Evolutionary conservation across 495 filamentous ascomycete species (phyloP), one percentile per base, ranked within the genome.

Genomic region (Tuber calosporum): DNA sequence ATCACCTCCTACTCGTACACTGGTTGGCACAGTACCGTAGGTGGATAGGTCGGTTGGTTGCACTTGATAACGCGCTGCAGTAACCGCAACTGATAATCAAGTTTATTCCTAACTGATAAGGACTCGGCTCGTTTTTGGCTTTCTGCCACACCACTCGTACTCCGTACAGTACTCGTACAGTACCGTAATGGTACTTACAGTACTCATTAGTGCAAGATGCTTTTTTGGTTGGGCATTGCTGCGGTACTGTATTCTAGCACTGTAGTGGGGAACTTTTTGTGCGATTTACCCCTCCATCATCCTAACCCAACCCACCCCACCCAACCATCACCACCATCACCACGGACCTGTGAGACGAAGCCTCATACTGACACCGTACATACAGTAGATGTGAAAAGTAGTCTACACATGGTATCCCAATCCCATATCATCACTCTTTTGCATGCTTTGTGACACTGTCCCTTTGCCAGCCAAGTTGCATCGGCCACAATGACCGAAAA

Each of bases 201-300:
- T 74, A 71, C 69, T 66, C 66, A 74, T 66, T 9, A 72, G 53
- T 11, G 26, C 53, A 62, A 17, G 53, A 34, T 62, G 39, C 8
- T 40, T 9, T 53, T 34, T 1, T 62, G 53, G 53, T 34, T 62
- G 26, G 26, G 26, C 48, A 8, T 53, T 53, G 22, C 45, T 26
- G 13, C 22, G 4, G 53, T 34, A 7, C 38, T 8, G 38, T n/a
- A 53, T 11, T 3, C 1, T 42, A 43, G 42, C 15, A 43, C 42
- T 4, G 17, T 19, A 43, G 42, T 43, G 22, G n/a, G 53, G 13
- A 62, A 30, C 26, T 11, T 62, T n/a, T 19, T 58, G 30, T 72
- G 62, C 26, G 62, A 76, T 77, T 77, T 77, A 77, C 76, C 76
- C 76, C 75, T 77, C 75, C 73, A 77, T 42, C 20, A 67, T 70